phyloP scores from a whole-genome alignment of 2,329 filamentous ascomycete genomes.

The Pestalotiopsis sp. region DNA sequence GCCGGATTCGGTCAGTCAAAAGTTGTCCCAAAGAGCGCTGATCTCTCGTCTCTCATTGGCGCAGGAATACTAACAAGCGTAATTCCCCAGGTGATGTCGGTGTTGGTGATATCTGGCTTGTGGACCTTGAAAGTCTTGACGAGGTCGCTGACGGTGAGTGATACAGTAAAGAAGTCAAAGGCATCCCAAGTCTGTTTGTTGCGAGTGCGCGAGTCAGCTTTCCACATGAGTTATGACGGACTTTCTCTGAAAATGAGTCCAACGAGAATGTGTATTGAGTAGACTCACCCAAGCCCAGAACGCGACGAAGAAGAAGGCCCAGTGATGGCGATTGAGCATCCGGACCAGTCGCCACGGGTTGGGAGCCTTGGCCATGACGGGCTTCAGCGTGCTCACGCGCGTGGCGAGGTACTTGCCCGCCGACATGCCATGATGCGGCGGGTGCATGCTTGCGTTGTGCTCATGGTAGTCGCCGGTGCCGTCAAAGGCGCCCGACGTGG shows the following conservation, averaged over 20 bases:
- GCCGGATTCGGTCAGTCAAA: not conserved
- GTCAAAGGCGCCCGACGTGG: constrained; percentile 4
- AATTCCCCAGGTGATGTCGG: constrained; percentile 66
- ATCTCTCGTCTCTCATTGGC: not conserved
- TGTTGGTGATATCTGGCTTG: constrained; percentile 58
- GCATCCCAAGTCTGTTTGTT: constrained; percentile 59
- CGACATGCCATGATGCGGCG: constrained; percentile 53
- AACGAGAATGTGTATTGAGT: not conserved
- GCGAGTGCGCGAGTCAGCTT: not conserved
- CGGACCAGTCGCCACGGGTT: constrained; percentile 54
- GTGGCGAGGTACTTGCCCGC: constrained; percentile 48
- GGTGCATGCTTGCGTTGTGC: constrained; percentile 26
- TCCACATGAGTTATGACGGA: not conserved
- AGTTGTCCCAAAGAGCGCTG: not conserved
- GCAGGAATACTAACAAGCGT: constrained; percentile 42
- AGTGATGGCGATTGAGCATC: constrained; percentile 51
- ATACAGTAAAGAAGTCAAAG: constrained; percentile 69
- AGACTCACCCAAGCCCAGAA: constrained; percentile 57
- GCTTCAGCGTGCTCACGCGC: constrained; percentile 57
- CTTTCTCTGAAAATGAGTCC: constrained; percentile 38
- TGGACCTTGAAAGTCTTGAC: constrained; percentile 52
- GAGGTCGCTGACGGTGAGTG: constrained; percentile 57
- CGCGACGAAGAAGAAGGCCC: constrained; percentile 57
- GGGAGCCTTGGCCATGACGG: constrained; percentile 54
- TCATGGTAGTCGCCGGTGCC: constrained; percentile 9